Base-by-base conservation (phyloP, 2,329 filamentous ascomycete species). In the Sclerotinia minor region DNA sequence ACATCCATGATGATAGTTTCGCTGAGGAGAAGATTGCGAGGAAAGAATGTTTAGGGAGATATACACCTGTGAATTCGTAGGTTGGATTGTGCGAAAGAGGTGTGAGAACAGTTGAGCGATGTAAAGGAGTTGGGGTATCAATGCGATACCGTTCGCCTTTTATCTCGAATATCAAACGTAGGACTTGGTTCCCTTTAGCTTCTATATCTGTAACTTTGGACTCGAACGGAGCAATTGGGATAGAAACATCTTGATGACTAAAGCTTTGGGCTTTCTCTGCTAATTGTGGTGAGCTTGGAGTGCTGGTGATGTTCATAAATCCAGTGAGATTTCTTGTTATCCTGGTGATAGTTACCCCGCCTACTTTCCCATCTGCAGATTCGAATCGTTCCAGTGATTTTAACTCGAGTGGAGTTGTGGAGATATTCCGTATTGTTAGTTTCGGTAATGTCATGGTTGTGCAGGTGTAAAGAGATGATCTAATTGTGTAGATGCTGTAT, bases 381-480 rank as follows among this genome's bases (percentile, higher is more conserved):
- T 88, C 85, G 77, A 93, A 93, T 72, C 89, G 89, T 80, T 96
- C 91, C 68, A 94, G 82, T 69, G 83, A 78, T 78, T 88, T 89
- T 73, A 97, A 84, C 72, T 89, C 86, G 67, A 97, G 81, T n/a
- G 87, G 83, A 60, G 85, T 88, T 68, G 86, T 82, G 55, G 92
- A 94, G 72, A 96, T 81, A 78, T 97, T 97, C 75, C 94, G 92
- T 74, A 97, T 86, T 5, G 85, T 91, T 72, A 97, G 81, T 21
- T 68, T 63, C 67, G 74, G 68, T 21, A 49, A n/a, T 19, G 73
- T 61, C 75, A 76, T 76, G 64, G n/a, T 60, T 29, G 29, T 49
- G 44, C 38, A 60, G 54, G 17, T 50, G 29, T 66, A 13, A 24
- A 49, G 4, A 26, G 32, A 21, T 35, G 45, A 38, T 64, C 61